Base-by-base conservation (phyloP, 345 rosid genomes). In the Camelina hispida region DNA sequence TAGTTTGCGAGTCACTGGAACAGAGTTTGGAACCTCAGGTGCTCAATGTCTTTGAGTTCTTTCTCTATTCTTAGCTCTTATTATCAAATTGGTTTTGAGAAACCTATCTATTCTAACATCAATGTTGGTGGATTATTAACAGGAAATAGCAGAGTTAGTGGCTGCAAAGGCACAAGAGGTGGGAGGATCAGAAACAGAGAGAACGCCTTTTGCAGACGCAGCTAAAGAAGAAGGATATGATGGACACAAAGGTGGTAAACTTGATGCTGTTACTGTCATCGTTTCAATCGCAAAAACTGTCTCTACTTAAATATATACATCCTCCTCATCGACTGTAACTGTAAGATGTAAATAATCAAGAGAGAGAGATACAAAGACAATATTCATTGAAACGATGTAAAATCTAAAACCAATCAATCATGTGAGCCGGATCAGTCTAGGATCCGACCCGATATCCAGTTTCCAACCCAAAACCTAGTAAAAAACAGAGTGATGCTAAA, bases 161-260 rank as follows among this genome's bases (percentile, higher is more conserved):
- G 93, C 89, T 54, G 42, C 57, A 20, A 81, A 81, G 80, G 88
- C 90, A 28, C 88, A 81, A 64, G 88, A 83, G 58, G 84, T 85
- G 38, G 93, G 88, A 43, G 23, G 76, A 42, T 77, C 78, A 8
- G 58, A 47, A 14, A 62, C 73, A 9, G 84, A 62, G 18, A 86
- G 82, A 67, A 85, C 85, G 13, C 97, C 94, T 20, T 91, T 88
- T 79, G 82, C 87, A 40, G 93, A 91, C 74, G 86, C 84, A 47
- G 92, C 89, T 58, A 83, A 84, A 59, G 89, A 90, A 69, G 87
- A 89, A 60, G 92, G 97, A 15, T 89, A 85, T 64, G 77, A 72
- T 38, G 88, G 91, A 48, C 77, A 80, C 66, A 66, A 68, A 8
- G 89, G 92, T 38, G 94, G 97, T 48, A 88, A 81, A 85, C 88